Percentiles rank a stretch among this genome's conserved stretches.
phyloP scores from a whole-genome alignment of 2,329 filamentous ascomycete species.

The Fusarium sp. region DNA sequence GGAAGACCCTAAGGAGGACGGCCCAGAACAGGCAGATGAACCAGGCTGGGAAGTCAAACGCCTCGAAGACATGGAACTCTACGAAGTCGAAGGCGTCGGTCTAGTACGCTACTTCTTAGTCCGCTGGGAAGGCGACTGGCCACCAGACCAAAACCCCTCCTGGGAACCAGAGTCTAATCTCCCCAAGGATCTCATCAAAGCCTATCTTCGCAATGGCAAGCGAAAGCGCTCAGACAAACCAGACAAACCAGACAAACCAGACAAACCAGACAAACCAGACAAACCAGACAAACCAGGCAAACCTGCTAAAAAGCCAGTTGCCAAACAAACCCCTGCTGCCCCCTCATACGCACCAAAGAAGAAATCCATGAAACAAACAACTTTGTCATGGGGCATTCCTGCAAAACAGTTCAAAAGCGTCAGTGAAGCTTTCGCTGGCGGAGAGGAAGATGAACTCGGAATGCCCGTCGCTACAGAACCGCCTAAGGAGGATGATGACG shows the following conservation, averaged over 20 bases:
- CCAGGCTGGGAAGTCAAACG: conserved; percentile 59
- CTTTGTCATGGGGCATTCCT: conserved; percentile 38
- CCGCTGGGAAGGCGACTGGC: conserved; percentile 69
- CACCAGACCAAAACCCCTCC: conserved; percentile 65
- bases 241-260: not conserved
- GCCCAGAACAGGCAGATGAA: conserved; percentile 32
- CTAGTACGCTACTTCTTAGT: conserved; percentile 63
- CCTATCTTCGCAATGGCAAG: conserved; percentile 53
- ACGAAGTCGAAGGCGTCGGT: conserved; percentile 53
- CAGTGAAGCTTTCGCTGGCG: conserved; percentile 48
- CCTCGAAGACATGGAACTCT: conserved; percentile 57
- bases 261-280: not conserved
- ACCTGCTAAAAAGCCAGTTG: conserved; percentile 18
- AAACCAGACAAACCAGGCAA: not conserved
- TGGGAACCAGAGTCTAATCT: conserved; percentile 70
- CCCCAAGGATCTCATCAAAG: conserved; percentile 54
- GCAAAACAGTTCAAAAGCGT: conserved; percentile 47
- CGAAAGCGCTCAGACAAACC: conserved; percentile 19
- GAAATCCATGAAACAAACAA: conserved; percentile 44
- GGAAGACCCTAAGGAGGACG: not conserved
- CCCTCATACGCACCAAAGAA: conserved; percentile 20
- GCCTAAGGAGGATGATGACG: conserved; percentile 9
- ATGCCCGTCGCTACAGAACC: not conserved
- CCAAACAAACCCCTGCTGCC: conserved; percentile 24
- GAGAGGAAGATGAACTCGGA: conserved; percentile 13